Conservation (phyloP, 305 asterid species). For the Fraxinus nigra region DNA sequence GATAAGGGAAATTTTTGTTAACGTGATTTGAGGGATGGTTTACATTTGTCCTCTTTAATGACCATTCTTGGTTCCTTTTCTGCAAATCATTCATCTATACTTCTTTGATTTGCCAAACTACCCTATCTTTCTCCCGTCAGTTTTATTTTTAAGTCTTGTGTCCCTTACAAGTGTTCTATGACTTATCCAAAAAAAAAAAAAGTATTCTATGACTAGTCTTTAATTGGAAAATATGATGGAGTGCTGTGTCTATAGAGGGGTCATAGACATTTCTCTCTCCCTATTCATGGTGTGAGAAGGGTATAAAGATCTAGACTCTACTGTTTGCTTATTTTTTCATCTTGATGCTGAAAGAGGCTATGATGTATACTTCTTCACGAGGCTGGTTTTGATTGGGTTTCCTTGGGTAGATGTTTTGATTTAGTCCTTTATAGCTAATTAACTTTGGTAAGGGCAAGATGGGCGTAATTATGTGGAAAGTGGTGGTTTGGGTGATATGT, state of each 20-base stretch:
- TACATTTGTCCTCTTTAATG: background rate
- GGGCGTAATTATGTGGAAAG: background rate
- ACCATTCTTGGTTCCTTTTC: background rate
- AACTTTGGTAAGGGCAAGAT: background rate
- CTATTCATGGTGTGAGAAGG: background rate
- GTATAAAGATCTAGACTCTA: background rate
- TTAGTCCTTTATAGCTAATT: background rate
- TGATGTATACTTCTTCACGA: background rate
- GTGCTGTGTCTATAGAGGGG: background rate
- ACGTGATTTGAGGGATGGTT: background rate
- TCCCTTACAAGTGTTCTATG: background rate
- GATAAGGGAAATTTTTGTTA: background rate
- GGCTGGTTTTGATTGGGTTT: background rate
- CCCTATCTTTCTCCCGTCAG: background rate
- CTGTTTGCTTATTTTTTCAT: background rate
- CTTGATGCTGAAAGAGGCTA: background rate
- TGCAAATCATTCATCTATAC: background rate
- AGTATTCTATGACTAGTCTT: background rate
- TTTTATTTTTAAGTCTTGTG: background rate
- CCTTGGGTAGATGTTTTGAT: background rate
- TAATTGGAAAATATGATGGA: background rate
- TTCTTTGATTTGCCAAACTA: background rate
- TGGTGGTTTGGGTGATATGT: background rate
- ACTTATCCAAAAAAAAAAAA: too few relatives aligned
- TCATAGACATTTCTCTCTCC: background rate